These are phyloP conservation scores for Salvia miltiorrhiza DNA, from an alignment of 257 asterid genomes.

Conservation along the genomic window DNA sequence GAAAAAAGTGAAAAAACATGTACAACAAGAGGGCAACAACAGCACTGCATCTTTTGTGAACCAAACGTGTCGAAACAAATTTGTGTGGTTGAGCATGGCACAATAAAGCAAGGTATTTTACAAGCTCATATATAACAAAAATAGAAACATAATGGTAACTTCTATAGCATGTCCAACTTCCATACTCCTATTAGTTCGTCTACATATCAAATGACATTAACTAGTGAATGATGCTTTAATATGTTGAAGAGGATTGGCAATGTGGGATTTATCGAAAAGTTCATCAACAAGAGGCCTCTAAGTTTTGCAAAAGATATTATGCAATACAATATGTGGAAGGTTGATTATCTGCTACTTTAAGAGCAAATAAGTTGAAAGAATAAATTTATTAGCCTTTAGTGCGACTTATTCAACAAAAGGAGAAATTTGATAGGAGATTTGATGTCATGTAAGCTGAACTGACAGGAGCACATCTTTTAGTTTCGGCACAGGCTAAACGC, in stretches of 20 bases:
- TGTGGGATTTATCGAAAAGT: background rate
- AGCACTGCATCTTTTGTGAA: background rate
- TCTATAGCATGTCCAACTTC: background rate
- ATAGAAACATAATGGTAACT: background rate
- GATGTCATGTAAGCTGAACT: background rate
- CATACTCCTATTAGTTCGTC: background rate
- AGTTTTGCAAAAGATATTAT: background rate
- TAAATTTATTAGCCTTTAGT: background rate
- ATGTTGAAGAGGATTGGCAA: background rate
- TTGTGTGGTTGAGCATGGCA: background rate
- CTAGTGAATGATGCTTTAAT: background rate
- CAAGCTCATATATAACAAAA: conserved; percentile 1
- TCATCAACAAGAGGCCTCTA: background rate
- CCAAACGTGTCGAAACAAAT: background rate
- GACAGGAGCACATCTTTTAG: background rate
- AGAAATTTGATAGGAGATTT: background rate
- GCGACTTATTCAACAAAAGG: conserved; percentile 4
- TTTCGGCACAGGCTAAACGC: background rate
- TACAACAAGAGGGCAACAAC: background rate
- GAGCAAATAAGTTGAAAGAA: background rate
- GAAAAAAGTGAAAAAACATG: background rate
- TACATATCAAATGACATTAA: background rate
- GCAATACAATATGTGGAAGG: background rate
- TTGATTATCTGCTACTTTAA: background rate
- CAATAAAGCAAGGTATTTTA: background rate